Conservation (phyloP, 2,329 filamentous ascomycete species). For the Scedosporium minutisporum region DNA sequence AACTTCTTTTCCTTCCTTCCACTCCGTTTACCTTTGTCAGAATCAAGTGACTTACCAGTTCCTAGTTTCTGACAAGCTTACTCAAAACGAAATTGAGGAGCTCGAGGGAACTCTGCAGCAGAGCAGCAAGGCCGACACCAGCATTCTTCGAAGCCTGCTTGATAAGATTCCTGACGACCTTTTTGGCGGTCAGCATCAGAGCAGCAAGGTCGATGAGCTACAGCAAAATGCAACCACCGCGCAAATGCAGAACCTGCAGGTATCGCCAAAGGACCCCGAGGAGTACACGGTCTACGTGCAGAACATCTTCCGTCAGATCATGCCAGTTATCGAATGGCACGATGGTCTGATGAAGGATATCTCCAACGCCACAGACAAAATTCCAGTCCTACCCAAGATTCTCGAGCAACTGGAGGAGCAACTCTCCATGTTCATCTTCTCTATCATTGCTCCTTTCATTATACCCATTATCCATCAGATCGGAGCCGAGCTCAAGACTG, state of each 20-base stretch:
- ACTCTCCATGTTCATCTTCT: slow-evolving; percentile 82
- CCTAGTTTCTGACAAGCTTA: slow-evolving; percentile 73
- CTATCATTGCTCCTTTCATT: slow-evolving; percentile 80
- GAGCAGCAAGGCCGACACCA: slow-evolving; percentile 55
- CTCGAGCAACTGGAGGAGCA: slow-evolving; percentile 82
- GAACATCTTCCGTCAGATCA: slow-evolving; percentile 67
- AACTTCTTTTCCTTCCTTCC: neutral
- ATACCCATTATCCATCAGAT: slow-evolving; percentile 79
- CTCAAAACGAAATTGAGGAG: slow-evolving; percentile 81
- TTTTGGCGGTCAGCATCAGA: slow-evolving; percentile 66
- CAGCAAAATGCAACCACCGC: slow-evolving; percentile 65
- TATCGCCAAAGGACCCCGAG: slow-evolving; percentile 73
- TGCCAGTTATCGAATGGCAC: slow-evolving; percentile 84
- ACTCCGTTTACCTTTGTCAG: neutral
- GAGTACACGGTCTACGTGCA: slow-evolving; percentile 72
- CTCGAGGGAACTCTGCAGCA: slow-evolving; percentile 73
- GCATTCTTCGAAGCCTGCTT: slow-evolving; percentile 67
- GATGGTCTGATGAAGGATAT: slow-evolving; percentile 79
- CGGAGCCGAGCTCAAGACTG: slow-evolving; percentile 76
- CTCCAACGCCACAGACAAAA: slow-evolving; percentile 67
- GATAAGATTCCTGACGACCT: slow-evolving; percentile 74
- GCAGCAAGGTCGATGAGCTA: slow-evolving; percentile 67
- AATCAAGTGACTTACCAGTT: neutral
- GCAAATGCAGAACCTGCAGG: slow-evolving; percentile 63
- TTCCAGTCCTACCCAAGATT: slow-evolving; percentile 75